A percentile compares a stretch with the other conserved stretches of the same genome.
Conservation (phyloP, 257 asterid genomes). For the Forsythia suspensa region DNA sequence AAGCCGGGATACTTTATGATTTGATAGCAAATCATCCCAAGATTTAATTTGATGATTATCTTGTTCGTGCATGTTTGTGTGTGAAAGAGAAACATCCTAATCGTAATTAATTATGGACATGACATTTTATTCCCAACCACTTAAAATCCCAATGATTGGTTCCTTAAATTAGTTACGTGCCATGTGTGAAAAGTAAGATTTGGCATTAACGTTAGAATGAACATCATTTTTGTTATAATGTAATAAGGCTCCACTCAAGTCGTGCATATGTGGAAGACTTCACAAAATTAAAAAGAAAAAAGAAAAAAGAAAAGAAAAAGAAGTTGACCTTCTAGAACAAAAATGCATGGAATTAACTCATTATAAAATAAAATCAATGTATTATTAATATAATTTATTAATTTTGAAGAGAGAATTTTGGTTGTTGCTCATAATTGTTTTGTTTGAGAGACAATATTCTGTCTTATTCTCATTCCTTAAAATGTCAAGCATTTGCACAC, state of each 20-base stretch:
- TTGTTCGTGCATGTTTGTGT: too few species aligned
- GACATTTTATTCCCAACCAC: neutral
- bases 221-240: too few species aligned
- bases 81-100: neutral
- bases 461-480: constrained; percentile 25
- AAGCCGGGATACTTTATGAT: neutral
- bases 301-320: neutral
- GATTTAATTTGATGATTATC: too few species aligned
- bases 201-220: neutral
- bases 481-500: constrained; percentile 15
- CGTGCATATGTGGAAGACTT: neutral
- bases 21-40: neutral
- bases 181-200: too few species aligned
- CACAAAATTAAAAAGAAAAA: neutral
- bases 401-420: neutral
- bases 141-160: neutral
- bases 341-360: neutral
- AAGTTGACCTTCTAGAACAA: neutral
- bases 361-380: too few species aligned
- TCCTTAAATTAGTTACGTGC: too few species aligned
- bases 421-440: neutral
- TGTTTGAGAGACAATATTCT: neutral
- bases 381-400: too few species aligned
- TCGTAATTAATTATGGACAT: too few species aligned
- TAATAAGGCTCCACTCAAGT: neutral